Conservation (phyloP, 179 eudicot species). For the Camellia oleifera region DNA sequence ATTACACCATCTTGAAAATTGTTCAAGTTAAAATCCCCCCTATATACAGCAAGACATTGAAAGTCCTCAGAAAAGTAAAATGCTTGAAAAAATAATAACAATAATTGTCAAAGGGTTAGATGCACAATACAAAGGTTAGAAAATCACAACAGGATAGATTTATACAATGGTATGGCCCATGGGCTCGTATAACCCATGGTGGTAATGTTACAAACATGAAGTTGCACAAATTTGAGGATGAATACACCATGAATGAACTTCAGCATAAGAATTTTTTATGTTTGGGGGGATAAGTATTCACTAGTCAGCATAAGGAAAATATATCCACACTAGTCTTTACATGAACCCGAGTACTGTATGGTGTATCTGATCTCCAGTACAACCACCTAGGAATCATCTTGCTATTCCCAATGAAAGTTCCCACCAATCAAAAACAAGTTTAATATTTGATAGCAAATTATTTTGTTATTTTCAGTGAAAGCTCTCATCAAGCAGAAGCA, state of each 20-base stretch:
- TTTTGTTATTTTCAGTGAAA: not conserved
- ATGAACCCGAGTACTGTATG: not conserved
- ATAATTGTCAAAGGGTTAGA: not conserved
- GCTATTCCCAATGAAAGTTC: not conserved
- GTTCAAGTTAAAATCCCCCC: constrained; percentile 77
- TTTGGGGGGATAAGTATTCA: not conserved
- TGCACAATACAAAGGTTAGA: not conserved
- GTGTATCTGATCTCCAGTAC: not conserved
- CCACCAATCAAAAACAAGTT: not conserved
- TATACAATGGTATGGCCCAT: not conserved
- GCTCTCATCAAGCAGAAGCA: constrained; percentile 4
- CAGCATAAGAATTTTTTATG: not conserved
- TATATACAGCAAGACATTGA: constrained; percentile 24
- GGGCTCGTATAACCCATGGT: not conserved
- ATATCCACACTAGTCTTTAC: not conserved
- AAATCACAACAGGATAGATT: not conserved
- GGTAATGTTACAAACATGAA: not conserved
- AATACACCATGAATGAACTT: not conserved
- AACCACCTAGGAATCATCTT: not conserved
- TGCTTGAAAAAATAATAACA: not conserved
- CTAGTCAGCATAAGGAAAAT: not conserved
- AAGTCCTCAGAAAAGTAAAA: not conserved
- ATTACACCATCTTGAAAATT: constrained; percentile 92
- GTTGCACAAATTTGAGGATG: not conserved
- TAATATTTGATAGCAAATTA: too few relatives aligned